Evolutionary conservation across 768 basidiomycete genomes (phyloP).

Genomic region (Pulveroboletus sp.): DNA sequence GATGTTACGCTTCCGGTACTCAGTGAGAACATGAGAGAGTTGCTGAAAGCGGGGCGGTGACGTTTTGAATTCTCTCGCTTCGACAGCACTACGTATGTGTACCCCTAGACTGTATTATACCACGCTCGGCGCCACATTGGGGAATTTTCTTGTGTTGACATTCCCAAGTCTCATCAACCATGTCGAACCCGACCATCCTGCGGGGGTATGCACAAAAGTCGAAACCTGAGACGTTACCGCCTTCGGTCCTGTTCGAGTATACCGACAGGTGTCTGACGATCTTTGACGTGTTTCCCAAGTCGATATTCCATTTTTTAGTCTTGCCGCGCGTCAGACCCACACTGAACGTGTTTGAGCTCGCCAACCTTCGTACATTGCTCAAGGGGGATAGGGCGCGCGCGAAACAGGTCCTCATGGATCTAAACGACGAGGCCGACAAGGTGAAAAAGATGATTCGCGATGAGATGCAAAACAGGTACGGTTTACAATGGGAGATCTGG

Average conservation of each 20-base stretch:
- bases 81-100: conserved; percentile 5
- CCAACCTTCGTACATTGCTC: conserved; percentile 54
- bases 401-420: conserved; percentile 45
- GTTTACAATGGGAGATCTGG: conserved; percentile 75
- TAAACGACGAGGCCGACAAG: conserved; percentile 54
- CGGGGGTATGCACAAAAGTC: conserved; percentile 54
- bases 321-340: conserved; percentile 54
- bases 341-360: conserved; percentile 38
- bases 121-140: background rate
- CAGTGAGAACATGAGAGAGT: conserved; percentile 58
- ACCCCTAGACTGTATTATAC: conserved; percentile 17
- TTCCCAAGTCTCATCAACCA: no score
- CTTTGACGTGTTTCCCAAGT: conserved; percentile 76
- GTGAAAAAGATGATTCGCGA: conserved; percentile 61
- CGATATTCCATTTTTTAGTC: conserved; percentile 83
- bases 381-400: conserved; percentile 51
- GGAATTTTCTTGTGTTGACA: background rate
- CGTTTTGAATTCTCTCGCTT: background rate
- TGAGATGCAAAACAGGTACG: conserved; percentile 75
- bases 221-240: conserved; percentile 51
- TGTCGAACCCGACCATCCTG: conserved; percentile 50
- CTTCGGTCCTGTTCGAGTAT: conserved; percentile 56
- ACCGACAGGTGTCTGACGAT: conserved; percentile 57
- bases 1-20: conserved; percentile 44
- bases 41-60: conserved; percentile 48